Evolutionary conservation across 805 yeast genomes (phyloP).

Genomic region (Teunomyces lycoperdinae): DNA sequence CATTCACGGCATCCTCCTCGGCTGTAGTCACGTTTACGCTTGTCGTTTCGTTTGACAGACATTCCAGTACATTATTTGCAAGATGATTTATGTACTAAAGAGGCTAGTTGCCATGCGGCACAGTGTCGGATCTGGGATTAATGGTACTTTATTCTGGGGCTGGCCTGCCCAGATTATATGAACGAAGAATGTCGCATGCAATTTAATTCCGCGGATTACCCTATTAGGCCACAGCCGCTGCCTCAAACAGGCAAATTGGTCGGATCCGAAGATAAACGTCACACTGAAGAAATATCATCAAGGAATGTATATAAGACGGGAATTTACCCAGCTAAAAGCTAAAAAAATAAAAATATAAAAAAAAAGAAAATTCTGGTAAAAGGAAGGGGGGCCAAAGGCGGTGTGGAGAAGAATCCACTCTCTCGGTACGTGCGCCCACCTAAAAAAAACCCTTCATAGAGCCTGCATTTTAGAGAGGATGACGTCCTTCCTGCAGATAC

Average conservation of each 20-base stretch:
- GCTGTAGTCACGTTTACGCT: slow-evolving; percentile 22
- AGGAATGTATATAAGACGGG: no score
- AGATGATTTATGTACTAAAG: neutral
- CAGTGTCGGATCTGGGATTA: no score
- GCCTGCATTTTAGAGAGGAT: neutral
- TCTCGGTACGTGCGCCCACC: no score
- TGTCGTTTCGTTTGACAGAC: slow-evolving; percentile 4
- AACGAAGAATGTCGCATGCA: neutral
- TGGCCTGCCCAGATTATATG: no score
- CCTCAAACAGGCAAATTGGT: neutral
- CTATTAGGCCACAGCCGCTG: neutral
- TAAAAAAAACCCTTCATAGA: neutral
- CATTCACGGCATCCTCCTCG: slow-evolving; percentile 43
- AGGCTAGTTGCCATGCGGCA: neutral
- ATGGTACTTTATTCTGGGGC: no score
- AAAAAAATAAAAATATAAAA: no score
- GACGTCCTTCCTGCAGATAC: neutral
- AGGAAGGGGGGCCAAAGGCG: neutral
- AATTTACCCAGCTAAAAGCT: no score
- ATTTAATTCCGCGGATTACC: neutral
- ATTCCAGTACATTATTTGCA: slow-evolving; percentile 2
- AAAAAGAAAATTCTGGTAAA: no score
- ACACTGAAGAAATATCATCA: no score
- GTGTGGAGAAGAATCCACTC: neutral
- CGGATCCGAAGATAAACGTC: neutral